phyloP scores from a whole-genome alignment of 441 rosid genomes.

The Adansonia rubrostipa region DNA sequence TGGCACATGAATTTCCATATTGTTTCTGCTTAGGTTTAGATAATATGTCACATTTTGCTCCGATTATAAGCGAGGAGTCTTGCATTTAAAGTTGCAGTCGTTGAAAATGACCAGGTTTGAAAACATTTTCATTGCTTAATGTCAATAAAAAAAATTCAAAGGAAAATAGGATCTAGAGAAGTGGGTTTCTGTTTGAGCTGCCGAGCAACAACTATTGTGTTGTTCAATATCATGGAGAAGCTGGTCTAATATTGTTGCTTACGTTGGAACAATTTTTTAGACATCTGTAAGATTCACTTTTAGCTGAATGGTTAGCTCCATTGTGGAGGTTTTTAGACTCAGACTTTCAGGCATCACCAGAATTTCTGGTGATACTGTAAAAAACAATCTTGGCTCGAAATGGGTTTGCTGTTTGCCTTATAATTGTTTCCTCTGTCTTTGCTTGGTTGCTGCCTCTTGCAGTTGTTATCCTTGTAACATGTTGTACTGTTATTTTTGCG shows the following conservation, averaged over 20 bases:
- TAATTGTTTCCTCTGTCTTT: background rate
- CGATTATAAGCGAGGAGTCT: background rate
- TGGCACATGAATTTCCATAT: constrained; percentile 7
- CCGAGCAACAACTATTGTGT: background rate
- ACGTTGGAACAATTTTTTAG: background rate
- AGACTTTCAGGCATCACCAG: background rate
- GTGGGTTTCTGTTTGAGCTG: background rate
- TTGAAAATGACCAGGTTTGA: background rate
- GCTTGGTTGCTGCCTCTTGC: background rate
- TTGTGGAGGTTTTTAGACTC: background rate
- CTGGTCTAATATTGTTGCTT: constrained; percentile 1
- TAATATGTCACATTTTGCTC: background rate
- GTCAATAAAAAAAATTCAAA: constrained; percentile 1
- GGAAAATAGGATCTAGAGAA: background rate
- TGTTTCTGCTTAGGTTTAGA: background rate
- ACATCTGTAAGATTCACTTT: background rate
- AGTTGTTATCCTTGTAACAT: background rate
- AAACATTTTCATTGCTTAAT: constrained; percentile 5
- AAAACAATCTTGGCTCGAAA: background rate
- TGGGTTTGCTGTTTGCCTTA: constrained; percentile 13
- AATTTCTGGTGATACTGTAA: constrained; percentile 1
- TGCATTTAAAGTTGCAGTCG: background rate
- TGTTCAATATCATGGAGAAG: background rate
- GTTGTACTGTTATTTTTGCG: background rate
- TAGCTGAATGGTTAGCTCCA: background rate